A percentile compares a stretch with the other conserved stretches of the same genome.
Conservation (phyloP, 805 yeast genomes). For the Zygotorulaspora sp. region DNA sequence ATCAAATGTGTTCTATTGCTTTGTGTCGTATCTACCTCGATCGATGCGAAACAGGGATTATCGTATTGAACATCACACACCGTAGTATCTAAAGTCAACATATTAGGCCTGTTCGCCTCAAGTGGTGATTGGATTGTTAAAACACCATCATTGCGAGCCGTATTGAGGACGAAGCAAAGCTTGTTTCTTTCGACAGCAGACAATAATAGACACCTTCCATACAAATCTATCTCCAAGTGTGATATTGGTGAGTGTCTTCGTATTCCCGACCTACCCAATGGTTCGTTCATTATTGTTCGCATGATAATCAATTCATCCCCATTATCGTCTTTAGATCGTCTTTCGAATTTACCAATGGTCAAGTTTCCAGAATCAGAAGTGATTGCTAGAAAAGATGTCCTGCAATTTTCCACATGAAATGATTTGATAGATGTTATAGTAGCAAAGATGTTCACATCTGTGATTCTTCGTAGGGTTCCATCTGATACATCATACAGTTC, state of each 20-base stretch:
- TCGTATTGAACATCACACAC: slow-evolving; percentile 74
- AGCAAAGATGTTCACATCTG: slow-evolving; percentile 50
- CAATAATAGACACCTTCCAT: slow-evolving; percentile 62
- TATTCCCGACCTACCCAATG: slow-evolving; percentile 69
- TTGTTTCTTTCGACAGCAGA: slow-evolving; percentile 72
- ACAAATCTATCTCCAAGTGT: slow-evolving; percentile 64
- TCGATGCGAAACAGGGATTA: slow-evolving; percentile 78
- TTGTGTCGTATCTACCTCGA: slow-evolving; percentile 54
- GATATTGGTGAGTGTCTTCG: slow-evolving; percentile 74
- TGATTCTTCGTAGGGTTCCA: slow-evolving; percentile 48
- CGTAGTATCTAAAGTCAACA: slow-evolving; percentile 48
- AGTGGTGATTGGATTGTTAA: slow-evolving; percentile 65
- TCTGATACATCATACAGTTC: slow-evolving; percentile 43
- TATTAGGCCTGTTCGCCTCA: slow-evolving; percentile 52
- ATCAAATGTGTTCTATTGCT: slow-evolving; percentile 41
- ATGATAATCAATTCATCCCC: slow-evolving; percentile 12
- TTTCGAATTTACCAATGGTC: slow-evolving; percentile 46
- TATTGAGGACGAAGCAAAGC: slow-evolving; percentile 59
- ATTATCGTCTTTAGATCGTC: slow-evolving; percentile 1
- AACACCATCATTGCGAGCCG: slow-evolving; percentile 43
- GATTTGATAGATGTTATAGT: slow-evolving; percentile 50
- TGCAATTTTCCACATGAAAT: slow-evolving; percentile 50
- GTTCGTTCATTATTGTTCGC: slow-evolving; percentile 52
- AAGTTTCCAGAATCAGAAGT: slow-evolving; percentile 80
- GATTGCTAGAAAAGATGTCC: slow-evolving; percentile 55